Evolutionary conservation across 2,329 filamentous ascomycete species (phyloP).

Genomic region (Calonectria henricotiae): DNA sequence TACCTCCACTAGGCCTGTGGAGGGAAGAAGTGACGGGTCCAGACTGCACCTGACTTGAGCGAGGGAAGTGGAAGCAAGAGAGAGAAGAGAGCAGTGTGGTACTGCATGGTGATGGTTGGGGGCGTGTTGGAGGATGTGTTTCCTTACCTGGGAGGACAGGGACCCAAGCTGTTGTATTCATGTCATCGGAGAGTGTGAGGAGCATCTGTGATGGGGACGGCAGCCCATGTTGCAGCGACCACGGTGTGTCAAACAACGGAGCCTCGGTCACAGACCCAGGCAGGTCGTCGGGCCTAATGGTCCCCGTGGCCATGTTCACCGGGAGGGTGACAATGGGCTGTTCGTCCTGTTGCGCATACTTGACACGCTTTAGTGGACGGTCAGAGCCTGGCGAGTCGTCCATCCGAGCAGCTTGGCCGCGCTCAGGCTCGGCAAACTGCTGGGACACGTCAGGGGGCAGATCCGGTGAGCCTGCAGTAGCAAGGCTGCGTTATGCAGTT

Average conservation of each 20-base stretch:
- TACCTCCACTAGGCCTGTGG: slow-evolving; percentile 40
- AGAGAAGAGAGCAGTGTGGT: slow-evolving; percentile 22
- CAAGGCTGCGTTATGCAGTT: slow-evolving; percentile 40
- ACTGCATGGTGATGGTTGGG: slow-evolving; percentile 17
- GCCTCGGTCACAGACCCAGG: slow-evolving; percentile 39
- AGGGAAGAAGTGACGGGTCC: slow-evolving; percentile 34
- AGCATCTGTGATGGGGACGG: slow-evolving; percentile 48
- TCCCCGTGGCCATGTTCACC: slow-evolving; percentile 38
- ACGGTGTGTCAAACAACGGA: slow-evolving; percentile 45
- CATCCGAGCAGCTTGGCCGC: slow-evolving; percentile 46
- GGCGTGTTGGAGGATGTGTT: slow-evolving; percentile 37
- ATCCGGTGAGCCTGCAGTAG: slow-evolving; percentile 43
- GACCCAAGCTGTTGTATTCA: slow-evolving; percentile 40
- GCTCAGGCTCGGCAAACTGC: slow-evolving; percentile 37
- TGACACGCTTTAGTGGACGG: slow-evolving; percentile 53
- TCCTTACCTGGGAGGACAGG: slow-evolving; percentile 49
- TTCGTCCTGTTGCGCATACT: slow-evolving; percentile 46
- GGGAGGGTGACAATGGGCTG: slow-evolving; percentile 41
- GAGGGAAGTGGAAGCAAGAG: slow-evolving; percentile 15
- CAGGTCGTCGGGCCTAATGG: slow-evolving; percentile 39
- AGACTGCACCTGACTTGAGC: slow-evolving; percentile 20
- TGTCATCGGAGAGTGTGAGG: slow-evolving; percentile 44
- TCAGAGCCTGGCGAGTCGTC: slow-evolving; percentile 49
- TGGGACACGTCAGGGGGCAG: slow-evolving; percentile 37
- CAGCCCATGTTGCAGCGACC: slow-evolving; percentile 41